A percentile compares a stretch with the other conserved stretches of the same genome.
Evolutionary conservation across 2,329 filamentous ascomycete genomes (phyloP).

Genomic region (Fusarium sublunatum): DNA sequence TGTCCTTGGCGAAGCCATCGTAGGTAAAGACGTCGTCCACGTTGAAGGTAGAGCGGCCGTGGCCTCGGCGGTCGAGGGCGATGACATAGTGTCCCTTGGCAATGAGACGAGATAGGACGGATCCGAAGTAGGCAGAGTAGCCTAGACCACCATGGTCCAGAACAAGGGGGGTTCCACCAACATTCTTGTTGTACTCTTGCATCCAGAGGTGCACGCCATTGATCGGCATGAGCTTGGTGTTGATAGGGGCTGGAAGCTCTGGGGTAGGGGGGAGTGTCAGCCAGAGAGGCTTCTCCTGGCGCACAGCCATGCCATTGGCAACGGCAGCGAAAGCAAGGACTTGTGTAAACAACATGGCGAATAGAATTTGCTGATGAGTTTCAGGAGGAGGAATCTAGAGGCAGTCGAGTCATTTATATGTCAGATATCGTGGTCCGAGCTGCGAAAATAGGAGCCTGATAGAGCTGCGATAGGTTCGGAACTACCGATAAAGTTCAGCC

Average conservation of each 20-base stretch:
- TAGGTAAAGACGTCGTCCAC: slow-evolving; percentile 53
- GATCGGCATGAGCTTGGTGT: slow-evolving; percentile 44
- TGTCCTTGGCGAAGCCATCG: slow-evolving; percentile 53
- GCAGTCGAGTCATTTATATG: slow-evolving; percentile 1
- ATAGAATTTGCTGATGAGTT: background rate
- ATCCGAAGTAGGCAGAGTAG: slow-evolving; percentile 56
- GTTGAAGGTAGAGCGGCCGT: slow-evolving; percentile 55
- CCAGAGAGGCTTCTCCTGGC: slow-evolving; percentile 46
- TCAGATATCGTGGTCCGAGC: background rate
- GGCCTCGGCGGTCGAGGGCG: slow-evolving; percentile 55
- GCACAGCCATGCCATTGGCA: slow-evolving; percentile 40
- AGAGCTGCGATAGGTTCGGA: background rate
- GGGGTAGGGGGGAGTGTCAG: slow-evolving; percentile 54
- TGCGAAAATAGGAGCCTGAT: slow-evolving; percentile 13
- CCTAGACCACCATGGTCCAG: slow-evolving; percentile 56
- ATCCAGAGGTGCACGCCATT: slow-evolving; percentile 56
- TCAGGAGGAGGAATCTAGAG: fast-evolving
- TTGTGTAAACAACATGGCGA: slow-evolving; percentile 19
- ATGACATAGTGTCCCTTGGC: slow-evolving; percentile 52
- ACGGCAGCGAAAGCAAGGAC: slow-evolving; percentile 18
- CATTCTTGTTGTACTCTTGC: slow-evolving; percentile 54
- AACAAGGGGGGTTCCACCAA: slow-evolving; percentile 51
- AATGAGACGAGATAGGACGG: slow-evolving; percentile 52
- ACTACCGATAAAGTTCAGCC: slow-evolving; percentile 11
- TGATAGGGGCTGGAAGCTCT: slow-evolving; percentile 51